Evolutionary conservation across 352 stramenopile species (phyloP), one percentile per base, ranked within the genome.

Genomic region (Pythium monospermum): DNA sequence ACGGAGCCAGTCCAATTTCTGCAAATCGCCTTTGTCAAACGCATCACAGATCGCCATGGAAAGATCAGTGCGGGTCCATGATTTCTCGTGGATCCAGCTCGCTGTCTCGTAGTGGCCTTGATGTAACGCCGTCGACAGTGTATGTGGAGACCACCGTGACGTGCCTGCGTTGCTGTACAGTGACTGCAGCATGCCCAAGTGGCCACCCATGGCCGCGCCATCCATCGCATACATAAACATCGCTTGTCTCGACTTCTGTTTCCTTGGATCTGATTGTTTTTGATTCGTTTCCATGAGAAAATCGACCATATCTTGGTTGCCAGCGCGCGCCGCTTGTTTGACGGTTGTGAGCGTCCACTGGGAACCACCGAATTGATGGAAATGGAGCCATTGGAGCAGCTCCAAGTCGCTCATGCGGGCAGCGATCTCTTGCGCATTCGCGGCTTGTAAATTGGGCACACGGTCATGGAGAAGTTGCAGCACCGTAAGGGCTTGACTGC

Each of bases 141-240:
- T 35, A 11, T 42, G 15, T 4, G n/a, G 45, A 1, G 45, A 43
- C 21, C 32, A 53, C 45, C 21, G n/a, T n/a, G n/a, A 43, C 4
- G 7, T 18, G 11, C 35, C 22, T 5, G 3, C 7, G n/a, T 33
- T 19, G 4, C 25, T 25, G 3, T 12, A 13, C 0, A 51, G 19
- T 32, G 30, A 51, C 11, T 23, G 21, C 4, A 51, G 30, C 28
- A 51, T 6, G 18, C 6, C 21, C 4, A 43, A 13, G 6, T 53
- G 30, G 19, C 45, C 45, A 25, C 19, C 32, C 21, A 6, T n/a
- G 11, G 45, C 45, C 5, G 45, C 32, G 21, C 22, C 8, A 5
- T 30, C 16, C 45, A 52, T 52, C 3, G 45, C 45, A 6, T 22
- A n/a, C n/a, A n/a, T n/a, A n/a, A n/a, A n/a, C n/a, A n/a, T n/a